phyloP scores from a whole-genome alignment of 306 rosid species.

The Alnus glutinosa region DNA sequence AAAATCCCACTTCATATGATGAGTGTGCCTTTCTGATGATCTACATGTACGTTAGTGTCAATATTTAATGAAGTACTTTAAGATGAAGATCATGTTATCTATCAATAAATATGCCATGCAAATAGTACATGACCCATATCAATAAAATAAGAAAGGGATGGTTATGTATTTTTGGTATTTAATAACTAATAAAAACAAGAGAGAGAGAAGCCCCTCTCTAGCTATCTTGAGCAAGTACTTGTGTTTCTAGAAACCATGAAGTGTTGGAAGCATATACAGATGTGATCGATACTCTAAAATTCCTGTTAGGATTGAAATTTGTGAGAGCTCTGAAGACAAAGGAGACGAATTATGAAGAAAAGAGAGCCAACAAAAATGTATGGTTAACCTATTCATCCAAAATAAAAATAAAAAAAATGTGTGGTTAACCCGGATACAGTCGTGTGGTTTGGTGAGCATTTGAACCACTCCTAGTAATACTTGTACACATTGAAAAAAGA shows the following conservation, averaged over 20 bases:
- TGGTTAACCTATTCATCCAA: too few relatives aligned
- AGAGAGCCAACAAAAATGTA: conserved; percentile 12
- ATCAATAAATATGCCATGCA: neutral
- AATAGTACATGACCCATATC: neutral
- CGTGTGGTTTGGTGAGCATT: conserved; percentile 72
- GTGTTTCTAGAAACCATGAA: conserved; percentile 53
- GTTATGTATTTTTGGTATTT: neutral
- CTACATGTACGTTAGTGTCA: too few relatives aligned
- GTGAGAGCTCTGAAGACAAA: conserved; percentile 34
- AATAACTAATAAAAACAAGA: neutral
- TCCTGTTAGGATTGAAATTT: conserved; percentile 72
- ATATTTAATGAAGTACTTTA: neutral
- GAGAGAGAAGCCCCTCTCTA: conserved; percentile 15
- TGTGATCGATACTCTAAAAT: conserved; percentile 31
- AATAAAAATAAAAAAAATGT: neutral
- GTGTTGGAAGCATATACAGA: conserved; percentile 15
- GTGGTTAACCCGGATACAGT: conserved; percentile 30
- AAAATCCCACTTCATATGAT: too few relatives aligned
- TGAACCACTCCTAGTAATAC: conserved; percentile 62
- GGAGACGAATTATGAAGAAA: conserved; percentile 21
- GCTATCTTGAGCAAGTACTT: neutral
- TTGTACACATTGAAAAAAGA: conserved; percentile 15
- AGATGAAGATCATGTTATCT: too few relatives aligned
- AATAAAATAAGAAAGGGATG: neutral
- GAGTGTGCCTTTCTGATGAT: too few relatives aligned